Conservation (phyloP, 805 yeast species). For the Lipomyces yamadae region DNA sequence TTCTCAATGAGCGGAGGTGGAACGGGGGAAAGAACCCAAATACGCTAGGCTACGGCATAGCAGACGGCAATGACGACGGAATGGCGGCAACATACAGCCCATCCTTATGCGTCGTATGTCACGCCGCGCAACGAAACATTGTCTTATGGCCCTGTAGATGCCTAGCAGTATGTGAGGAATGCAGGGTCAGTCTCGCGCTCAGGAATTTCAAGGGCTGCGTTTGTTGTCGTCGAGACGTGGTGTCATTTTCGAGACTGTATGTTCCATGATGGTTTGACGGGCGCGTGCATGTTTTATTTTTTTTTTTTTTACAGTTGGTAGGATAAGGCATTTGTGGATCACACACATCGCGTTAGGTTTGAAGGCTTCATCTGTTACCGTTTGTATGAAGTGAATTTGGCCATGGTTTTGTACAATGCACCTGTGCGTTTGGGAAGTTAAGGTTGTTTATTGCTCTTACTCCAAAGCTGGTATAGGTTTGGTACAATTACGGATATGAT, state of each 20-base stretch:
- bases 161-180: conserved; percentile 83
- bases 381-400: neutral
- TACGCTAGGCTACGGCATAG: conserved; percentile 7
- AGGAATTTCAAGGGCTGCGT: conserved; percentile 80
- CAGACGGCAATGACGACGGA: conserved; percentile 24
- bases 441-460: neutral
- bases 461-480: neutral
- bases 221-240: conserved; percentile 78
- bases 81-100: conserved; percentile 23
- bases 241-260: conserved; percentile 64
- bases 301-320: neutral
- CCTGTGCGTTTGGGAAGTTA: neutral
- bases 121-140: conserved; percentile 70
- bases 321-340: neutral
- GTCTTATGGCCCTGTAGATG: conserved; percentile 94
- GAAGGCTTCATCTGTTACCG: neutral
- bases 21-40: neutral
- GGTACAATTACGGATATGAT: neutral
- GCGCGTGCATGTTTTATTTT: neutral
- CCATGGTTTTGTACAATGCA: neutral
- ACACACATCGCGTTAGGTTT: neutral
- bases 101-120: conserved; percentile 75
- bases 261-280: conserved; percentile 49
- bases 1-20: conserved; percentile 25
- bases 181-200: conserved; percentile 73